Percentiles rank a stretch among this genome's conserved stretches.
Evolutionary conservation across 2,329 filamentous ascomycete species (phyloP).

Genomic region (Colletotrichum siamense): DNA sequence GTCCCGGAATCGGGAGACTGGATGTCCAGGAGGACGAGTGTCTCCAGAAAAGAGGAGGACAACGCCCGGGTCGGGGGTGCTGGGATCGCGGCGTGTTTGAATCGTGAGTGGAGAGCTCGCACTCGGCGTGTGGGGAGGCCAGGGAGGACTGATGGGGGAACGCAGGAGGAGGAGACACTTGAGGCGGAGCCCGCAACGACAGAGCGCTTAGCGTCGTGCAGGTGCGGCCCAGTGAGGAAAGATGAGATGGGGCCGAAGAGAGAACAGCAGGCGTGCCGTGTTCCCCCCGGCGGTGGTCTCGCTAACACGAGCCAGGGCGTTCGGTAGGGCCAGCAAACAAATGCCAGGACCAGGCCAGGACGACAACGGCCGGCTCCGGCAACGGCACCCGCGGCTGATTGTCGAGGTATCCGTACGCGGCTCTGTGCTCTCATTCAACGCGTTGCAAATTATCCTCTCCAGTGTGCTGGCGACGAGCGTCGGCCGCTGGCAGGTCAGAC

Average conservation of each 20-base stretch:
- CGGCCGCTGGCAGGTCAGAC: neutral
- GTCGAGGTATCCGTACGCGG: neutral
- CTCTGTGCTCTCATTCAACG: neutral
- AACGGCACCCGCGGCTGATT: neutral
- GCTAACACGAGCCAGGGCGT: neutral
- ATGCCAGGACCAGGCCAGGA: neutral
- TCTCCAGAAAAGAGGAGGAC: neutral
- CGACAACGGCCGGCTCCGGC: neutral
- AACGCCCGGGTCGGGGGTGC: neutral
- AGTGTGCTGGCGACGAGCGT: neutral
- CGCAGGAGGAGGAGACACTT: neutral
- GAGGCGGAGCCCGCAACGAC: neutral
- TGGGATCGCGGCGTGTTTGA: neutral
- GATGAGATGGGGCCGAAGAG: slow-evolving; percentile 7
- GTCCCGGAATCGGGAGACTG: neutral
- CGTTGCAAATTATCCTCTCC: neutral
- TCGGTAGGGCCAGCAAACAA: neutral
- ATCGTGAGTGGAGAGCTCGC: neutral
- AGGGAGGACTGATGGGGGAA: neutral
- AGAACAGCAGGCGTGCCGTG: neutral
- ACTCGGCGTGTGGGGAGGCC: neutral
- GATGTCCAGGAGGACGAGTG: neutral
- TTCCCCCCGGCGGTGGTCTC: neutral
- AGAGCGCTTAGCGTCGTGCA: neutral
- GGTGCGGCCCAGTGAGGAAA: slow-evolving; percentile 12